Conservation (phyloP, 805 yeast species). For the Hemisphaericaspora nanyangensis region DNA sequence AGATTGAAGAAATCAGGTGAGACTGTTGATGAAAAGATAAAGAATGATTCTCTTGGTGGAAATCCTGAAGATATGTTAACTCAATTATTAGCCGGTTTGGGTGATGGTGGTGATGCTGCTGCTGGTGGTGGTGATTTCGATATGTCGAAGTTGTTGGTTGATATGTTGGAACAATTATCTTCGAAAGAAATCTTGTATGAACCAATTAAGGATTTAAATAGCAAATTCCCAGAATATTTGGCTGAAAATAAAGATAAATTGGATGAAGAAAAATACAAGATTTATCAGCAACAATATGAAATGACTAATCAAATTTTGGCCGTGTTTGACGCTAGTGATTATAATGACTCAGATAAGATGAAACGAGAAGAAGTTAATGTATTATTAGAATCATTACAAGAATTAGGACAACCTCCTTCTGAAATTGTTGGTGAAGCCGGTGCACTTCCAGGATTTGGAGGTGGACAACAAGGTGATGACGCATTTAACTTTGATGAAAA, state of each 20-base stretch:
- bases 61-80: conserved; percentile 53
- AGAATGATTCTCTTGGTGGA: conserved; percentile 40
- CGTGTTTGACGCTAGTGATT: conserved; percentile 63
- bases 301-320: conserved; percentile 59
- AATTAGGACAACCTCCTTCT: conserved; percentile 74
- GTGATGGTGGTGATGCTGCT: conserved; percentile 28
- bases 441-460: conserved; percentile 39
- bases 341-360: conserved; percentile 46
- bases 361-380: conserved; percentile 49
- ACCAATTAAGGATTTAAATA: conserved; percentile 77
- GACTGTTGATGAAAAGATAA: conserved; percentile 57
- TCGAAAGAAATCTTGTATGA: conserved; percentile 83
- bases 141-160: conserved; percentile 58
- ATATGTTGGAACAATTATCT: conserved; percentile 77
- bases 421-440: conserved; percentile 63
- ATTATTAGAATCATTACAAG: conserved; percentile 66
- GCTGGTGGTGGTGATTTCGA: conserved; percentile 50
- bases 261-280: conserved; percentile 42
- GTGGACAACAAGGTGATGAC: conserved; percentile 20
- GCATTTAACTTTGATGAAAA: conserved; percentile 47
- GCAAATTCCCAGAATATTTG: conserved; percentile 72
- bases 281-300: conserved; percentile 59
- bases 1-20: conserved; percentile 76
- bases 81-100: conserved; percentile 52
- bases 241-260: conserved; percentile 45